A percentile compares a stretch with the other conserved stretches of the same genome.
Evolutionary conservation across 2,329 filamentous ascomycete species (phyloP).

Genomic region (Xylaria sp.): DNA sequence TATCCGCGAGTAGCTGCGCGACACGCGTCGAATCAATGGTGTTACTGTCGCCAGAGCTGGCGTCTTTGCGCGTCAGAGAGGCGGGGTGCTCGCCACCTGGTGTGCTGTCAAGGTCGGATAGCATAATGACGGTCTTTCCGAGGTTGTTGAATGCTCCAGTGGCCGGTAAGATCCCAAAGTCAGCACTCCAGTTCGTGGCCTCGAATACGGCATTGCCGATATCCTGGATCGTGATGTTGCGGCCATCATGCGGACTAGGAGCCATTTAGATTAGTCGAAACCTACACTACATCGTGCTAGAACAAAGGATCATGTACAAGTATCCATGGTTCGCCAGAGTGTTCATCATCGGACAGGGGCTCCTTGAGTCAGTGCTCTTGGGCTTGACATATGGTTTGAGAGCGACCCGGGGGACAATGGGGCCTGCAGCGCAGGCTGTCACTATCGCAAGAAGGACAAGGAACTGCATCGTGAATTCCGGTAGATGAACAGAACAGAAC

Average conservation of each 20-base stretch:
- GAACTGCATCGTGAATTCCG: constrained; percentile 31
- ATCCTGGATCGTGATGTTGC: constrained; percentile 33
- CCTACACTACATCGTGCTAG: neutral
- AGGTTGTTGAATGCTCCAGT: constrained; percentile 27
- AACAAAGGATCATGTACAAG: constrained; percentile 29
- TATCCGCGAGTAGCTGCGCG: constrained; percentile 35
- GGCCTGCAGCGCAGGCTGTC: constrained; percentile 27
- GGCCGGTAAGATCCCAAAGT: constrained; percentile 35
- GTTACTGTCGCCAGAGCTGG: constrained; percentile 34
- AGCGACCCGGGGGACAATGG: constrained; percentile 25
- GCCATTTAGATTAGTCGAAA: constrained; percentile 7
- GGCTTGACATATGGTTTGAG: constrained; percentile 38
- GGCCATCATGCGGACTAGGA: constrained; percentile 36
- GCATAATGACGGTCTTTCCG: constrained; percentile 23
- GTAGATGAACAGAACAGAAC: neutral
- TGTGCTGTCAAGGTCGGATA: constrained; percentile 34
- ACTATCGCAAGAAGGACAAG: constrained; percentile 31
- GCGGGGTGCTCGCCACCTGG: constrained; percentile 37
- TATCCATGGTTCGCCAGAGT: constrained; percentile 44
- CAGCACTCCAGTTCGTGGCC: constrained; percentile 33
- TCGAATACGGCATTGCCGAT: constrained; percentile 35
- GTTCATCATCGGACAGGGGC: constrained; percentile 42
- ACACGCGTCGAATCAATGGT: constrained; percentile 35
- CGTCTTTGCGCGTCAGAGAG: constrained; percentile 39
- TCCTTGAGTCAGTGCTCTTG: constrained; percentile 37